These are phyloP conservation scores for Uromyces viciae-fabae DNA, from an alignment of 1,284 basidiomycete species.

Conservation along the genomic window DNA sequence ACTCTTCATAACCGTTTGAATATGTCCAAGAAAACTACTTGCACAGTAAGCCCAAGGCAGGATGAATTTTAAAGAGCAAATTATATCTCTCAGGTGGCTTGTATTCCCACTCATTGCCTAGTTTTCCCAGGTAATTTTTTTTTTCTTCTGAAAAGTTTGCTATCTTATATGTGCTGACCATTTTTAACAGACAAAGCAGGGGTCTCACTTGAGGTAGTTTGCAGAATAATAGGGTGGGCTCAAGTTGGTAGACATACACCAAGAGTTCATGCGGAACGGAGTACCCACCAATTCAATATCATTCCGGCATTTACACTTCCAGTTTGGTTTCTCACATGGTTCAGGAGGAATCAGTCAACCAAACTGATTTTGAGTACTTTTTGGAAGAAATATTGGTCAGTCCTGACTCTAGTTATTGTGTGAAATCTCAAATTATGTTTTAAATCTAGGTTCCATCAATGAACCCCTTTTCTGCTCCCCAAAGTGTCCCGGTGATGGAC, in stretches of 20 bases:
- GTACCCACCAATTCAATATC: conserved; percentile 9
- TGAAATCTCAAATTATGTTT: not conserved
- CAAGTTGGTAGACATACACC: not conserved
- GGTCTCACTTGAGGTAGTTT: not conserved
- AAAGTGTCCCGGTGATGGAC: not conserved
- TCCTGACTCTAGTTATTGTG: not conserved
- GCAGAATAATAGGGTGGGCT: not conserved
- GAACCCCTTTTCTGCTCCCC: conserved; percentile 1
- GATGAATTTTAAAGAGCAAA: not conserved
- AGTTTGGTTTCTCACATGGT: not conserved
- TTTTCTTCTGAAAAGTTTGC: not conserved
- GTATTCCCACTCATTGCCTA: not conserved
- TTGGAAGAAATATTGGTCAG: not conserved
- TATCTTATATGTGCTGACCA: not conserved
- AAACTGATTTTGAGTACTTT: not conserved
- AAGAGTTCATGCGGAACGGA: not conserved
- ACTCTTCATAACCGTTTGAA: not conserved
- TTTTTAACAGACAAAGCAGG: not conserved
- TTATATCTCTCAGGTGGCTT: not conserved
- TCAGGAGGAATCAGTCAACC: not conserved
- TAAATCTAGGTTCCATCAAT: not conserved
- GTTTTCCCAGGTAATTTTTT: not conserved
- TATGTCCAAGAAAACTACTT: not conserved
- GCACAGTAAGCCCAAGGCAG: not conserved
- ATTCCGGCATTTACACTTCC: not conserved